Conservation (phyloP, 441 rosid genomes). For the Bocquillonia castaneifolia region DNA sequence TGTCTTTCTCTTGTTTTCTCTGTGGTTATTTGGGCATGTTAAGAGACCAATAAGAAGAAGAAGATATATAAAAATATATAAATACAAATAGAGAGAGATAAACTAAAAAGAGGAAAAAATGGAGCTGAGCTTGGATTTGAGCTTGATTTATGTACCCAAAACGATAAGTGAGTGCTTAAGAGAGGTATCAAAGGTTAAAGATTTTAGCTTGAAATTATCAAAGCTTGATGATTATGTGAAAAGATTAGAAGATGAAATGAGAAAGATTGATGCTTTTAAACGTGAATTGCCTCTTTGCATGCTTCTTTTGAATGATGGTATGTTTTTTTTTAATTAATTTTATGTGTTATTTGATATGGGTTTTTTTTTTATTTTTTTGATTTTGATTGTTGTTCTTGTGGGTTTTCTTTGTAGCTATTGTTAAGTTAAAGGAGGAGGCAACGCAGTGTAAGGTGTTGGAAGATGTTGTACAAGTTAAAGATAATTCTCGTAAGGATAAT, state of each 20-base stretch:
- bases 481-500: constrained; percentile 23
- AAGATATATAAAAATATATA: not conserved
- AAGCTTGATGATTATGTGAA: constrained; percentile 48
- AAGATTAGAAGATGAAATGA: constrained; percentile 71
- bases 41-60: too few relatives aligned
- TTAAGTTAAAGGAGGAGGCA: constrained; percentile 46
- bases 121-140: constrained; percentile 66
- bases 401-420: constrained; percentile 53
- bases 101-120: not conserved
- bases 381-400: constrained; percentile 3
- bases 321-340: not conserved
- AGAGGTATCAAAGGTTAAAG: constrained; percentile 41
- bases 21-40: constrained; percentile 23
- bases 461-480: constrained; percentile 46
- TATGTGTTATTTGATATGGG: constrained; percentile 8
- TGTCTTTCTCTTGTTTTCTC: not conserved
- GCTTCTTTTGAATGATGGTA: constrained; percentile 73
- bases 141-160: constrained; percentile 44
- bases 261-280: constrained; percentile 68
- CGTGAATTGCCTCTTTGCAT: constrained; percentile 90
- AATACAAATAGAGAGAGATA: not conserved
- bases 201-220: constrained; percentile 32
- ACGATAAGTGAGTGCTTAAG: constrained; percentile 43
- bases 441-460: constrained; percentile 39
- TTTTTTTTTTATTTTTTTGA: constrained; percentile 6